Percentiles rank a stretch among this genome's conserved stretches.
Evolutionary conservation across 352 stramenopile genomes (phyloP).

Genomic region (Thraustochytrium striatum): DNA sequence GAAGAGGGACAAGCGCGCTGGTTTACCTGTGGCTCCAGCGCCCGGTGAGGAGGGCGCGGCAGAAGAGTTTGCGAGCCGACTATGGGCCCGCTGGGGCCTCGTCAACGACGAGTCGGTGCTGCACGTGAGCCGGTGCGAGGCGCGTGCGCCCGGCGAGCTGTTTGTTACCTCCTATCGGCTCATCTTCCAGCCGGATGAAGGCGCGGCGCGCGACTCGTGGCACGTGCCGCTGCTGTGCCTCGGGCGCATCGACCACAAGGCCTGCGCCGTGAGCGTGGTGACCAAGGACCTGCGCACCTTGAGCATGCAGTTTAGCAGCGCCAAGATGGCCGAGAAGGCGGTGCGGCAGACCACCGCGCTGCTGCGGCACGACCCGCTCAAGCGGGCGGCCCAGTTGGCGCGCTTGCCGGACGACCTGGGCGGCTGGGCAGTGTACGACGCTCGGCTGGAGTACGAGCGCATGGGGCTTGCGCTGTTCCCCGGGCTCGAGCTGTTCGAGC

Average conservation of each 20-base stretch:
- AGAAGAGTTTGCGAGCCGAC: too few relatives aligned
- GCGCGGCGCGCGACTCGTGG: too few relatives aligned
- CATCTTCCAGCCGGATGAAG: too few relatives aligned
- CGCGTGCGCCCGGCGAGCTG: too few relatives aligned
- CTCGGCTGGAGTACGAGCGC: neutral
- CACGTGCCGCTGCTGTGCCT: neutral
- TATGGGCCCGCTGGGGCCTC: too few relatives aligned
- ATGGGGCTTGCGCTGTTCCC: neutral
- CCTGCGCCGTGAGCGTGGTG: neutral
- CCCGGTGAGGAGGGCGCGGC: too few relatives aligned
- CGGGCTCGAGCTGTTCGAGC: constrained; percentile 53
- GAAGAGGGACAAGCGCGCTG: too few relatives aligned
- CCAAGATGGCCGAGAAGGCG: neutral
- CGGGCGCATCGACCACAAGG: neutral
- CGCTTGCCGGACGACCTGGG: neutral
- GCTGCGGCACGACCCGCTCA: neutral
- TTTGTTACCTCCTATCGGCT: too few relatives aligned
- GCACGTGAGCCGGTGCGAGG: too few relatives aligned
- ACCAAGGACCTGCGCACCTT: neutral
- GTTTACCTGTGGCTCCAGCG: too few relatives aligned
- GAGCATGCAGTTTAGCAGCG: neutral
- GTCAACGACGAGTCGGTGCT: too few relatives aligned
- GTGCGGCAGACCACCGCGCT: neutral
- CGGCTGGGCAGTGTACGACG: constrained; percentile 32
- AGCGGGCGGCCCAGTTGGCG: neutral